phyloP scores from a whole-genome alignment of 345 rosid genomes.

The Capsella bursapastoris region DNA sequence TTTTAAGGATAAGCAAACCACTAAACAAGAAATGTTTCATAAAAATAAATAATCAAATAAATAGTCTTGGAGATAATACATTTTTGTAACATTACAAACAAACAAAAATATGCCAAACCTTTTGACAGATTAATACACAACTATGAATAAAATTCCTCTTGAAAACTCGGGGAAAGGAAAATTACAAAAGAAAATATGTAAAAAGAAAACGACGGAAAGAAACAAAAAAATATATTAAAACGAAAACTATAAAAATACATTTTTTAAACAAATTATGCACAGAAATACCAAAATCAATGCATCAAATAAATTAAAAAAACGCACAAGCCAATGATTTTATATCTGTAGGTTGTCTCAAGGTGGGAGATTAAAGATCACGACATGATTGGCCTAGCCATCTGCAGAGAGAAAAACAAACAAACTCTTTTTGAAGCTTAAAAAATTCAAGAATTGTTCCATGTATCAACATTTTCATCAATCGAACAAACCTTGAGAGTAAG shows the following conservation, averaged over 20 bases:
- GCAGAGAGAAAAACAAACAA: conserved; percentile 34
- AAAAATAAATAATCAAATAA: background rate
- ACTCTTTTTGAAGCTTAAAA: conserved; percentile 1
- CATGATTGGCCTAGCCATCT: conserved; percentile 91
- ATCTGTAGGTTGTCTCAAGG: conserved; percentile 45
- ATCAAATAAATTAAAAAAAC: conserved; percentile 25
- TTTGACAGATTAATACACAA: conserved; percentile 20
- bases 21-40: background rate
- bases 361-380: conserved; percentile 58
- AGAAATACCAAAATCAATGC: conserved; percentile 54
- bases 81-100: background rate
- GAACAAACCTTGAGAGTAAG: conserved; percentile 84
- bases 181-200: background rate
- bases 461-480: background rate
- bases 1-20: background rate
- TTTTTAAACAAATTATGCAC: conserved; percentile 52
- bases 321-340: conserved; percentile 22
- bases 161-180: background rate
- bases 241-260: conserved; percentile 46
- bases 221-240: conserved; percentile 24
- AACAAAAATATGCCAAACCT: background rate
- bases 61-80: background rate
- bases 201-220: background rate
- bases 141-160: conserved; percentile 23
- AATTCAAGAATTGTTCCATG: background rate